These are phyloP conservation scores for Scytalidium lignicola DNA, from an alignment of 2,329 filamentous ascomycete genomes.

Conservation along the genomic window DNA sequence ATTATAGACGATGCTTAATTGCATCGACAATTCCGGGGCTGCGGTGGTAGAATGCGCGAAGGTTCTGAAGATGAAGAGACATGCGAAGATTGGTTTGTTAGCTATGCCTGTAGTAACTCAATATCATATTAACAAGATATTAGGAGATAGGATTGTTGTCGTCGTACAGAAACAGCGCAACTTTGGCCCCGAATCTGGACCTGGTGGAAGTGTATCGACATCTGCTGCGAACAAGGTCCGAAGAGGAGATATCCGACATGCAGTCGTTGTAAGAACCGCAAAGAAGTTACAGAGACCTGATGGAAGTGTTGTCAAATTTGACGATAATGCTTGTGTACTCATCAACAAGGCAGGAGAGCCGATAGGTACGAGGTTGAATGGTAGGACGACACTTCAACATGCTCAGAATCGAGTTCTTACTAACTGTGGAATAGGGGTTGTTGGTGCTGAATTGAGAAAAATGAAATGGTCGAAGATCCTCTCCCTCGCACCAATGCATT, in stretches of 20 bases:
- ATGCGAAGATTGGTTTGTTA: slow-evolving; percentile 77
- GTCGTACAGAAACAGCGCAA: slow-evolving; percentile 94
- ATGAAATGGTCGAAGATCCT: slow-evolving; percentile 99
- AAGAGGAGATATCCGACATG: slow-evolving; percentile 92
- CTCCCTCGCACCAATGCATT: slow-evolving; percentile 82
- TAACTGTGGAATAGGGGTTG: slow-evolving; percentile 55
- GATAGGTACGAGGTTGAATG: slow-evolving; percentile 86
- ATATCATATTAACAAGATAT: neutral
- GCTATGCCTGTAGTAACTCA: neutral
- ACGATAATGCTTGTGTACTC: slow-evolving; percentile 96
- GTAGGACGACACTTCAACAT: slow-evolving; percentile 33
- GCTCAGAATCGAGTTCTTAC: slow-evolving; percentile 1
- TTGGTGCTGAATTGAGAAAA: slow-evolving; percentile 81
- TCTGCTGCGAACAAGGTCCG: slow-evolving; percentile 86
- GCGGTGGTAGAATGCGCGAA: slow-evolving; percentile 95
- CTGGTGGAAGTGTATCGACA: slow-evolving; percentile 66
- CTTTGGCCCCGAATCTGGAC: slow-evolving; percentile 65
- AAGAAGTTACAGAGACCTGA: slow-evolving; percentile 85
- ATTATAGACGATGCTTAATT: slow-evolving; percentile 85
- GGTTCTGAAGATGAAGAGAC: slow-evolving; percentile 83
- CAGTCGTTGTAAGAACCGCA: slow-evolving; percentile 85
- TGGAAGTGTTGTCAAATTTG: slow-evolving; percentile 86
- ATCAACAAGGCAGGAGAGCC: slow-evolving; percentile 97
- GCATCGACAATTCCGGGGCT: slow-evolving; percentile 98
- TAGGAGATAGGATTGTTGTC: slow-evolving; percentile 93